Conservation (phyloP, 1,284 basidiomycete species). For the Fomes fomentarius region DNA sequence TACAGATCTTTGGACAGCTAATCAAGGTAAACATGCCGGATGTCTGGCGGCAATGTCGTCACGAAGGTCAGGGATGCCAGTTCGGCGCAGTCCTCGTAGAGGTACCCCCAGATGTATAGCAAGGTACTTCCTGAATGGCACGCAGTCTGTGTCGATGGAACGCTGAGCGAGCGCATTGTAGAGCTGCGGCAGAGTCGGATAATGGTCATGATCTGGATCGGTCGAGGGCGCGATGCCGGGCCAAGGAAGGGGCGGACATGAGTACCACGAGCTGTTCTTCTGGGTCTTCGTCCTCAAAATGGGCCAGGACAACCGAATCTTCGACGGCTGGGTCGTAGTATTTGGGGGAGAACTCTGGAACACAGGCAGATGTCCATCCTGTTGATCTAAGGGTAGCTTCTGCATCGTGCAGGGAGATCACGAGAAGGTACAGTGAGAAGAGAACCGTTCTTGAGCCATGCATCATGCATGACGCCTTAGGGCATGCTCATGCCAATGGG, state of each 20-base stretch:
- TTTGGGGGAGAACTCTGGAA: neutral
- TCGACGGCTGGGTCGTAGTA: slow-evolving; percentile 11
- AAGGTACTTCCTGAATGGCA: neutral
- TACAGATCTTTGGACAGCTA: neutral
- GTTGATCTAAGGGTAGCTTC: neutral
- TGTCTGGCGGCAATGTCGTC: slow-evolving; percentile 2
- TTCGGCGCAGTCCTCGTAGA: slow-evolving; percentile 6
- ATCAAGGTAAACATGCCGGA: slow-evolving; percentile 10
- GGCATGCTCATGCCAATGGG: slow-evolving; percentile 12
- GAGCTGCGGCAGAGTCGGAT: slow-evolving; percentile 5
- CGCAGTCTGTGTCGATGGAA: slow-evolving; percentile 5
- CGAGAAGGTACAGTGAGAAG: slow-evolving; percentile 8
- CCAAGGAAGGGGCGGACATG: neutral
- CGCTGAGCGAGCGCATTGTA: slow-evolving; percentile 13
- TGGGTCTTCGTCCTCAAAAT: neutral
- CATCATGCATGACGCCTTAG: no score
- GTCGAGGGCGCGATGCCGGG: neutral
- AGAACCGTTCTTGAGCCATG: slow-evolving; percentile 9
- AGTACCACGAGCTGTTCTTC: neutral
- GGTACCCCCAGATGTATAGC: slow-evolving; percentile 2
- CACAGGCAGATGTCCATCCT: neutral
- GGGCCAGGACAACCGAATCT: neutral
- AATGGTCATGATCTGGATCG: slow-evolving; percentile 1
- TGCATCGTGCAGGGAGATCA: neutral
- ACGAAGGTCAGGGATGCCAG: slow-evolving; percentile 3